phyloP scores from a whole-genome alignment of 2,329 filamentous ascomycete genomes.

The Pleoardoris graminearum region DNA sequence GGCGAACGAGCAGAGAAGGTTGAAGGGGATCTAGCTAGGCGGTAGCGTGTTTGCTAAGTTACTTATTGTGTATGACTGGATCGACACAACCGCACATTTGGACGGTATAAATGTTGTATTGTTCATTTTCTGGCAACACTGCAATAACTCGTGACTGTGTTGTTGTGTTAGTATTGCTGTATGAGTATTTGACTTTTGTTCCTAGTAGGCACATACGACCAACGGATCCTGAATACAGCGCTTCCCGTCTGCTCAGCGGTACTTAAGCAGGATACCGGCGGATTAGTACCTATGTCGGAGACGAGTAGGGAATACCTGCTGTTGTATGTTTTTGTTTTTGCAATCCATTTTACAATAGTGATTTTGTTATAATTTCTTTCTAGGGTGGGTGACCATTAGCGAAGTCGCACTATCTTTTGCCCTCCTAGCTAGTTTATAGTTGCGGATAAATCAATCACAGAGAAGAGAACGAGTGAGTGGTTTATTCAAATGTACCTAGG shows the following conservation, averaged over 20 bases:
- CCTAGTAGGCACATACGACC: neutral
- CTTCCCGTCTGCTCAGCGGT: neutral
- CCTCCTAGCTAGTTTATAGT: neutral
- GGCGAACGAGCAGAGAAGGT: slow-evolving; percentile 25
- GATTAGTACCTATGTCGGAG: neutral
- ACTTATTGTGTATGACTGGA: too few species aligned
- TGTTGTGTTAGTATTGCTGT: too few species aligned
- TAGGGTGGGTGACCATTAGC: neutral
- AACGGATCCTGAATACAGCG: neutral
- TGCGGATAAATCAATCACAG: neutral
- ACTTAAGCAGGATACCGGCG: neutral
- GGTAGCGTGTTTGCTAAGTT: neutral
- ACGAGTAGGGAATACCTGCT: neutral
- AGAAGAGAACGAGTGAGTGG: too few species aligned
- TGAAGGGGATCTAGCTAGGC: slow-evolving; percentile 6
- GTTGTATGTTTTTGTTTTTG: slow-evolving; percentile 1
- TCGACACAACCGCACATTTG: too few species aligned
- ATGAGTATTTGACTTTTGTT: too few species aligned
- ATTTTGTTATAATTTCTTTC: neutral
- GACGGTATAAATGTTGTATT: neutral
- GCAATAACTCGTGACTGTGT: too few species aligned
- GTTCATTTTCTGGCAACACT: neutral
- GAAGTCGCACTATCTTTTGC: neutral
- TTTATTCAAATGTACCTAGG: too few species aligned
- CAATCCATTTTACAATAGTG: neutral